Evolutionary conservation across 257 asterid genomes (phyloP), one percentile per base, ranked within the genome.

Genomic region (Fraxinus cuspidata): DNA sequence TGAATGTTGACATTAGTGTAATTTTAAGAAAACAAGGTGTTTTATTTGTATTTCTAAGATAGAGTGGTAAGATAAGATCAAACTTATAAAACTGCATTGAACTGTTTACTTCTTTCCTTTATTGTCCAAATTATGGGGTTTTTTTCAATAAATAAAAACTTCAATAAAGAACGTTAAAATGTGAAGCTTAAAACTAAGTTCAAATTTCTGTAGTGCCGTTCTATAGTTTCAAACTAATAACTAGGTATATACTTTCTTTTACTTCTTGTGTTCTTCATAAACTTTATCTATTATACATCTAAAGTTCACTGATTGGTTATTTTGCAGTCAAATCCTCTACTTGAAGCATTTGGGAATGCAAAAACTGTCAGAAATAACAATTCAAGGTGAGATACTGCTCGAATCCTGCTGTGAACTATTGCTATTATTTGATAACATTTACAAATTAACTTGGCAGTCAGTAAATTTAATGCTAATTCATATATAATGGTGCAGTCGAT

Each of bases 291-390:
- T 71, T 76, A 47, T 51, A 49, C 3, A 51, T 77, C 75, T 81
- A 65, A 76, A 79, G 56, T 64, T 71, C 65, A 71, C 68, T 74
- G 75, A 58, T 51, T 77, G 83, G 70, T 76, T 75, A 44, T 44
- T 44, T 32, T 94, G 91, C 97, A 95, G 99, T 95, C 99, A 56
- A 95, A 95, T 83, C 99, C 99, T 40, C 97, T 95, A 56, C 97
- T 95, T 70, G 99, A 95, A 89, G 99, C 99, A 83, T 95, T 95
- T 85, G 99, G 99, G 81, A 95, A 95, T 87, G 99, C 99, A 75
- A 95, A 95, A 92, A 95, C 99, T 37, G 98, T 95, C 75, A 89
- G 98, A 89, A 95, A 95, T 74, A 93, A 95, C 89, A 95, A 95
- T 86, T 95, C 99, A 58, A 95, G 99, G 99, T 90, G 76, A 88